Percentiles rank a stretch among this genome's conserved stretches.
Evolutionary conservation across 768 basidiomycete genomes (phyloP).

Genomic region (Pulveroboletus sp.): DNA sequence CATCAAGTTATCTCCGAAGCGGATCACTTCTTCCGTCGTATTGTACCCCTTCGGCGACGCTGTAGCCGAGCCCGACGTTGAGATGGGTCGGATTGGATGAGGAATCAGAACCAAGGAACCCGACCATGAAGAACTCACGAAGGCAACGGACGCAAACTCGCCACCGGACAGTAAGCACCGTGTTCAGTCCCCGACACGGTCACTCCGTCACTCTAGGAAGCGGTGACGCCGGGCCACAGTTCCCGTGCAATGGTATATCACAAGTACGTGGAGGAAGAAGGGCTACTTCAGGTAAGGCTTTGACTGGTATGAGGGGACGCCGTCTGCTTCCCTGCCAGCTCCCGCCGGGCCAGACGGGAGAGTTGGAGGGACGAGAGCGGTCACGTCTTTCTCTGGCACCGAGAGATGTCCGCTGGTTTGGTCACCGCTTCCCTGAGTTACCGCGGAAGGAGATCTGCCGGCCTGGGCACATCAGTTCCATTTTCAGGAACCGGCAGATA

Average conservation of each 20-base stretch:
- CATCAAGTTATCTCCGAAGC: neutral
- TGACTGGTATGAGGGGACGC: conserved; percentile 3
- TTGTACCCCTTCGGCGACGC: neutral
- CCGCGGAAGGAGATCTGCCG: conserved; percentile 4
- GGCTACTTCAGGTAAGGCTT: conserved; percentile 2
- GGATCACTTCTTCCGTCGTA: neutral
- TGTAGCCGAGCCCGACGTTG: neutral
- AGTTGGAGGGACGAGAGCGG: conserved; percentile 1
- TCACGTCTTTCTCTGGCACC: conserved; percentile 1
- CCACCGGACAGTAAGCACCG: conserved; percentile 12
- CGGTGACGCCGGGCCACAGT: neutral
- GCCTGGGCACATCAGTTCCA: neutral
- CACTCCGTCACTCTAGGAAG: conserved; percentile 11
- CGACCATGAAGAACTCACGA: conserved; percentile 12
- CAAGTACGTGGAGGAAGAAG: neutral
- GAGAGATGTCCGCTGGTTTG: neutral
- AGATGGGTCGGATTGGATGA: neutral
- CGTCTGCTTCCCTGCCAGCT: conserved; percentile 2
- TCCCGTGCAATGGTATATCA: conserved; percentile 13
- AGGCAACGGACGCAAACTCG: conserved; percentile 6
- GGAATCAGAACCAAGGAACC: conserved; percentile 8
- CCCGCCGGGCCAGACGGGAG: conserved; percentile 4
- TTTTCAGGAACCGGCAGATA: neutral
- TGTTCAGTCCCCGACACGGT: conserved; percentile 1
- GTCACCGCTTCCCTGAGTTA: conserved; percentile 1